Evolutionary conservation across 345 rosid species (phyloP).

Genomic region (Hibiscus tridactylites): DNA sequence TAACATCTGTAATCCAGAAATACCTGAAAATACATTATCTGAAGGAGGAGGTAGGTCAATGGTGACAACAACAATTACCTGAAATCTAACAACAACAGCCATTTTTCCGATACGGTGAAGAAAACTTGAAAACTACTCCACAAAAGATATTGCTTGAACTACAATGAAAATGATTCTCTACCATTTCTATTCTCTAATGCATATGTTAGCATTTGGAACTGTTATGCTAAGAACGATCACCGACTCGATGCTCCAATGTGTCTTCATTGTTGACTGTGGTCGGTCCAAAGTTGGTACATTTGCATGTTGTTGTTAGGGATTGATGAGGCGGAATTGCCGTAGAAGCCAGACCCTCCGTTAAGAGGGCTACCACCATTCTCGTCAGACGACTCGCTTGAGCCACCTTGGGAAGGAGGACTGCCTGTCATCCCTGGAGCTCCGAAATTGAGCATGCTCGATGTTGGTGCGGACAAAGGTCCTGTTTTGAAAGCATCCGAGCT

Average conservation of each 20-base stretch:
- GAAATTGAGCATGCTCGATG: slow-evolving; percentile 51
- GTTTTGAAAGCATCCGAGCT: slow-evolving; percentile 32
- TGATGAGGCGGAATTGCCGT: slow-evolving; percentile 32
- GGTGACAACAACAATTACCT: background rate
- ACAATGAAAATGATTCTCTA: slow-evolving; percentile 10
- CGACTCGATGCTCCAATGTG: background rate
- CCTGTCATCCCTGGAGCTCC: slow-evolving; percentile 36
- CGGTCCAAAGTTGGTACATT: slow-evolving; percentile 60
- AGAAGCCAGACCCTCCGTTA: slow-evolving; percentile 31
- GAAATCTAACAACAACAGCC: slow-evolving; percentile 1
- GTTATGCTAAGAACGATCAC: slow-evolving; percentile 8
- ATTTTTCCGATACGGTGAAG: background rate
- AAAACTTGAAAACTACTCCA: slow-evolving; percentile 8
- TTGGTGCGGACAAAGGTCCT: slow-evolving; percentile 43
- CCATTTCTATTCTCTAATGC: slow-evolving; percentile 8
- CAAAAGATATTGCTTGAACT: slow-evolving; percentile 5
- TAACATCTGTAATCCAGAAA: too few species aligned
- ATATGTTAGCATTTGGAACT: slow-evolving; percentile 11
- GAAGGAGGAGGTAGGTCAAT: background rate
- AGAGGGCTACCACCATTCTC: slow-evolving; percentile 57
- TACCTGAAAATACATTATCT: background rate
- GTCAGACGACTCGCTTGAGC: slow-evolving; percentile 70
- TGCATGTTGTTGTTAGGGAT: slow-evolving; percentile 43
- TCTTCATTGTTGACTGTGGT: slow-evolving; percentile 44
- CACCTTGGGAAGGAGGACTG: slow-evolving; percentile 67